A percentile compares a stretch with the other conserved stretches of the same genome.
Conservation (phyloP, 164 flowering plant genomes). For the Litsea cubeba region DNA sequence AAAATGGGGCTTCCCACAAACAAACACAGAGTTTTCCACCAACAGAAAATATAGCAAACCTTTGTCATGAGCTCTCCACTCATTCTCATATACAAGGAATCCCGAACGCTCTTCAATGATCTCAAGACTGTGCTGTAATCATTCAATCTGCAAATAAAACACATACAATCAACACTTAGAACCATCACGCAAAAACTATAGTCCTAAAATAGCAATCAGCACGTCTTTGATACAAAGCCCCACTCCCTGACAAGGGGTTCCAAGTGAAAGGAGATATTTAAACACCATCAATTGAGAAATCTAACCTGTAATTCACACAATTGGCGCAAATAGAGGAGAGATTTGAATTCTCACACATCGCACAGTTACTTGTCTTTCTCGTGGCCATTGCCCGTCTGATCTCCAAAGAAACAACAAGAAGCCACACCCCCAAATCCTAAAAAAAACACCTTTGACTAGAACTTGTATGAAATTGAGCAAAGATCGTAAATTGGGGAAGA, state of each 20-base stretch:
- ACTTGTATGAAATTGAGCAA: too few species aligned
- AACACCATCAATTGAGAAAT: neutral
- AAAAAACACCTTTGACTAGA: too few species aligned
- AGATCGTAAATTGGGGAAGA: too few species aligned
- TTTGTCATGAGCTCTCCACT: conserved; percentile 63
- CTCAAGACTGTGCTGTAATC: conserved; percentile 53
- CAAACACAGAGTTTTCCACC: too few species aligned
- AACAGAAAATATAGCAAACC: conserved; percentile 35
- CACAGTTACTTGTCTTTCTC: conserved; percentile 43
- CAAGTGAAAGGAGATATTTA: too few species aligned
- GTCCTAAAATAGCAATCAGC: too few species aligned
- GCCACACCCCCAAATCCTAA: too few species aligned
- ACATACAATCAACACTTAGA: neutral
- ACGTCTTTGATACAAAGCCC: too few species aligned
- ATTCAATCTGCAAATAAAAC: conserved; percentile 49
- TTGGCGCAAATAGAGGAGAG: conserved; percentile 59
- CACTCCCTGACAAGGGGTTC: too few species aligned
- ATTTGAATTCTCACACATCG: conserved; percentile 61
- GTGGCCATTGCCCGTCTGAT: conserved; percentile 23
- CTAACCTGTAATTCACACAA: conserved; percentile 79
- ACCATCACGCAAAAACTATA: too few species aligned
- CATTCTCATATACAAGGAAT: conserved; percentile 48
- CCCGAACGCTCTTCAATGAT: conserved; percentile 56
- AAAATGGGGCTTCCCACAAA: too few species aligned
- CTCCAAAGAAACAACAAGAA: too few species aligned